Evolutionary conservation across 768 basidiomycete genomes (phyloP).

Genomic region (Pisolithus tinctorius): DNA sequence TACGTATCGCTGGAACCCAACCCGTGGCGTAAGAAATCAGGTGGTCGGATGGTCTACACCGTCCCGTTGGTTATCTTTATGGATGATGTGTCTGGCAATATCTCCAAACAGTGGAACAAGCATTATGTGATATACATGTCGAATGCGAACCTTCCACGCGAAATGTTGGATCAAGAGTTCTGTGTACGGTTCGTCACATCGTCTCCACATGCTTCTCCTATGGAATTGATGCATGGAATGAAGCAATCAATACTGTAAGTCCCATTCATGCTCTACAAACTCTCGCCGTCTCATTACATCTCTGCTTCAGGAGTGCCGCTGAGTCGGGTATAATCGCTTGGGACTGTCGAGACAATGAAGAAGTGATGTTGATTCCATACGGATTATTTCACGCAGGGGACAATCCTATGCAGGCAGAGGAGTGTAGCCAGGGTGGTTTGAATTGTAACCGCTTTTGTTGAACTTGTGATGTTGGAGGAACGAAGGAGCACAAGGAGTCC

Average conservation of each 20-base stretch:
- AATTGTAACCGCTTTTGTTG: slow-evolving; percentile 35
- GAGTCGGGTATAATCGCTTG: slow-evolving; percentile 18
- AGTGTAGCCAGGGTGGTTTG: slow-evolving; percentile 33
- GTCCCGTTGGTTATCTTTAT: slow-evolving; percentile 3
- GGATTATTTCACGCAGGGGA: slow-evolving; percentile 28
- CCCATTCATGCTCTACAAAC: slow-evolving; percentile 6
- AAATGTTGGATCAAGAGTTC: slow-evolving; percentile 21
- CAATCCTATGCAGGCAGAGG: slow-evolving; percentile 26
- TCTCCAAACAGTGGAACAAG: slow-evolving; percentile 40
- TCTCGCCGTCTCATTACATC: no score
- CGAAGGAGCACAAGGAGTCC: slow-evolving; percentile 24
- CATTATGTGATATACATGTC: slow-evolving; percentile 37
- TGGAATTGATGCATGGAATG: slow-evolving; percentile 33
- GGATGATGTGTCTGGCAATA: slow-evolving; percentile 41
- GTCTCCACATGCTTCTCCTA: slow-evolving; percentile 29
- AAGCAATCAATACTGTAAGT: slow-evolving; percentile 28
- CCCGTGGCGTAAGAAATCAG: not conserved
- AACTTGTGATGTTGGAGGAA: slow-evolving; percentile 34
- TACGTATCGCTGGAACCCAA: not conserved
- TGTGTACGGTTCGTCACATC: slow-evolving; percentile 28
- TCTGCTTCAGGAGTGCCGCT: not conserved
- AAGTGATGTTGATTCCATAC: slow-evolving; percentile 11
- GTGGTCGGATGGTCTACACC: not conserved
- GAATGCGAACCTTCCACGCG: slow-evolving; percentile 29
- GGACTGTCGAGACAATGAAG: slow-evolving; percentile 18